Conservation (phyloP, 1,284 basidiomycete genomes). For the Hymenochaete sp. region DNA sequence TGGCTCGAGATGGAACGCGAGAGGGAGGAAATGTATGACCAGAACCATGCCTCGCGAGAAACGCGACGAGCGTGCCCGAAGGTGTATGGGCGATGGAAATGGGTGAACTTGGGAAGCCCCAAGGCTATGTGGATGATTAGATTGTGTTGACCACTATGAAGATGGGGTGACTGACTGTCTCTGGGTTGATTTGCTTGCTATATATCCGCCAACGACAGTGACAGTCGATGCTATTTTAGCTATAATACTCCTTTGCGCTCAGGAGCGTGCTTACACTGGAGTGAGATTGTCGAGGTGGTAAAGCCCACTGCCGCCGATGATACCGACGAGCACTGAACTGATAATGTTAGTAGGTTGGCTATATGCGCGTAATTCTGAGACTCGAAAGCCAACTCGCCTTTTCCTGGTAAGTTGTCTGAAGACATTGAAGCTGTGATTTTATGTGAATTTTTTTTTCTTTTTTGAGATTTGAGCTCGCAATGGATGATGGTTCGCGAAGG, state of each 20-base stretch:
- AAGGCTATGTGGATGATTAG: constrained; percentile 61
- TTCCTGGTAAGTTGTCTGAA: constrained; percentile 3
- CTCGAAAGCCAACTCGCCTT: constrained; percentile 8
- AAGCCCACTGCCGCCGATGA: constrained; percentile 79
- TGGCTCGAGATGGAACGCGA: constrained; percentile 77
- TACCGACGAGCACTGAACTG: constrained; percentile 61
- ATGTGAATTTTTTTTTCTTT: background rate
- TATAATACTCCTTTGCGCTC: too few species aligned
- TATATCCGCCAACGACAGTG: too few species aligned
- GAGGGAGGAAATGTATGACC: constrained; percentile 72
- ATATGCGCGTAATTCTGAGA: background rate
- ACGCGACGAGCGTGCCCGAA: constrained; percentile 75
- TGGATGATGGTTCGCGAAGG: too few species aligned
- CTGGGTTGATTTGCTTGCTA: constrained; percentile 62
- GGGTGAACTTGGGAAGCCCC: constrained; percentile 88
- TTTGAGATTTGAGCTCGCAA: too few species aligned
- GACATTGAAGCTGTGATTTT: background rate
- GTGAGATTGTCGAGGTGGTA: constrained; percentile 89
- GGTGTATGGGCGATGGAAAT: constrained; percentile 83
- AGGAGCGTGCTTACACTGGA: constrained; percentile 48
- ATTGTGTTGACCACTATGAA: constrained; percentile 4
- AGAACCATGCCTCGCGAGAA: constrained; percentile 84
- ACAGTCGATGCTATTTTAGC: too few species aligned
- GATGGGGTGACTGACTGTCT: constrained; percentile 43
- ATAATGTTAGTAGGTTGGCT: background rate